phyloP scores from a whole-genome alignment of 2,329 filamentous ascomycete species.

The Cladorrhinum sp. region DNA sequence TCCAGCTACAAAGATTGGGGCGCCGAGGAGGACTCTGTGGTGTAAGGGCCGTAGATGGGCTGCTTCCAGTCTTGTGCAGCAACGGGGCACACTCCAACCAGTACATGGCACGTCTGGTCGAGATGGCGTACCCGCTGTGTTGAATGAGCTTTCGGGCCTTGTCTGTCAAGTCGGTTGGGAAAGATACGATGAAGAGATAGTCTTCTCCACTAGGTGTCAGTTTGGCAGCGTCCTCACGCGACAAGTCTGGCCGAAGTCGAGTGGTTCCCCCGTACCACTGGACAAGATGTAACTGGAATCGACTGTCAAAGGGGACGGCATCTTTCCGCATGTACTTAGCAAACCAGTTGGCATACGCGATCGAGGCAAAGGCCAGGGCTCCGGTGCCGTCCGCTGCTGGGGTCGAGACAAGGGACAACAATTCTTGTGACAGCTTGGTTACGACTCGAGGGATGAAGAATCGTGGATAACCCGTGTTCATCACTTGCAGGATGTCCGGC shows the following conservation, averaged over 20 bases:
- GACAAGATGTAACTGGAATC: background rate
- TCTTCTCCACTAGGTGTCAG: conserved; percentile 6
- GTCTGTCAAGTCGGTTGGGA: conserved; percentile 10
- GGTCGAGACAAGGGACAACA: background rate
- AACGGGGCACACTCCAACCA: conserved; percentile 16
- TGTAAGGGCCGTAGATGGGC: too few species aligned
- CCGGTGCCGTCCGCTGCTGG: background rate
- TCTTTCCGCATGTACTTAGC: background rate
- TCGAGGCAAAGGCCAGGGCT: background rate
- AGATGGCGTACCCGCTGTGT: conserved; percentile 27
- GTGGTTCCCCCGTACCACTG: background rate
- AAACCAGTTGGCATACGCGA: background rate
- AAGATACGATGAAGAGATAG: conserved; percentile 17
- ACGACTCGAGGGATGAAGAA: conserved; percentile 23
- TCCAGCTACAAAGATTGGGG: too few species aligned
- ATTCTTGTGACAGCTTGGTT: conserved; percentile 2
- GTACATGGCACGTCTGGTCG: conserved; percentile 19
- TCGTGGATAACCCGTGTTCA: conserved; percentile 26
- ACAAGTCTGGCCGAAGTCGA: background rate
- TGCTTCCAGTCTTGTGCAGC: too few species aligned
- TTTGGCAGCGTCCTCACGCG: background rate
- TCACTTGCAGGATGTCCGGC: conserved; percentile 17
- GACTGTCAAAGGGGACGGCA: background rate
- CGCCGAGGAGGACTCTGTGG: too few species aligned
- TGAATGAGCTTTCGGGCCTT: conserved; percentile 25